A percentile compares a stretch with the other conserved stretches of the same genome.
phyloP scores from a whole-genome alignment of 148 eudicot genomes.

The Rhododendron griersonianum region DNA sequence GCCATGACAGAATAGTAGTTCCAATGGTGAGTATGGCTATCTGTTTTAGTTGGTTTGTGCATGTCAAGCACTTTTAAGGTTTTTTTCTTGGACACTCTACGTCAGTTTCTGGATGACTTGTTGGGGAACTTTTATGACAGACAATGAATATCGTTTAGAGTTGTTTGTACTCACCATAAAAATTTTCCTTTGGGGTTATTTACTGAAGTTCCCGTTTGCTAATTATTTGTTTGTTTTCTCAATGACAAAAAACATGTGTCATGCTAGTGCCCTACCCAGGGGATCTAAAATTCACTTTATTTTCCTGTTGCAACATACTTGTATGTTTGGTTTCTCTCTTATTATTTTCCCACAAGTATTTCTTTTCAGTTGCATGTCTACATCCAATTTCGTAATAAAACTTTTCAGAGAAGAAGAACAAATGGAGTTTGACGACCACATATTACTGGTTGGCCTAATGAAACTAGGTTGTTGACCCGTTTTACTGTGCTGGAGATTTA shows the following conservation, averaged over 20 bases:
- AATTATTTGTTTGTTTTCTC: neutral
- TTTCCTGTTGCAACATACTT: neutral
- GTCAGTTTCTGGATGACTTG: neutral
- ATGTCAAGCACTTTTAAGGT: neutral
- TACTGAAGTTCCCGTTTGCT: neutral
- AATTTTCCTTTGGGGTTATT: neutral
- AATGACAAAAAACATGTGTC: neutral
- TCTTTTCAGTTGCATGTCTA: neutral
- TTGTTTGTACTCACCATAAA: neutral
- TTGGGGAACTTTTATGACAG: neutral
- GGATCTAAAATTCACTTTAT: neutral
- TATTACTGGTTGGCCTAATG: neutral
- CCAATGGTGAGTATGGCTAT: slow-evolving; percentile 70
- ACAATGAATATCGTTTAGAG: neutral
- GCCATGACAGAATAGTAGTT: slow-evolving; percentile 84
- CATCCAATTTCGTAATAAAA: neutral
- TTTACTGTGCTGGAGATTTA: neutral
- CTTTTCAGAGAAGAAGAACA: neutral
- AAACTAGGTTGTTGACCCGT: neutral
- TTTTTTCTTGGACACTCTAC: neutral
- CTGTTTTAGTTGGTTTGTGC: neutral
- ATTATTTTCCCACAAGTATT: neutral
- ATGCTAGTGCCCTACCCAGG: neutral
- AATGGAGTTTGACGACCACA: neutral
- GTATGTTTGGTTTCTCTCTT: neutral